Evolutionary conservation across 2,329 filamentous ascomycete species (phyloP).

Genomic region (Colletotrichum filicis): DNA sequence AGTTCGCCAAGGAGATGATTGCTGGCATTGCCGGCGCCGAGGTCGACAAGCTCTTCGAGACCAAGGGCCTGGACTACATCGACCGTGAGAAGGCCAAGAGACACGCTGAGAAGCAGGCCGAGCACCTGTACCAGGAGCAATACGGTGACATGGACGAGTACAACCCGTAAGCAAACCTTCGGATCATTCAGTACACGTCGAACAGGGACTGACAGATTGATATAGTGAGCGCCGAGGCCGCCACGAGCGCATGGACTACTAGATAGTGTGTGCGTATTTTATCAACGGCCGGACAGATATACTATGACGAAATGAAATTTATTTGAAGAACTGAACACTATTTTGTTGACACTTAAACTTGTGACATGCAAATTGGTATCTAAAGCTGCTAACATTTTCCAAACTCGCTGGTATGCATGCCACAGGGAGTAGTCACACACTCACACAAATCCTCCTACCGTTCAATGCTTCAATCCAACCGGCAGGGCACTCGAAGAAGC

Average conservation of each 20-base stretch:
- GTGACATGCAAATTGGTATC: conserved; percentile 16
- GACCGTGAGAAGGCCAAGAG: conserved; percentile 69
- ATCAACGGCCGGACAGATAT: conserved; percentile 2
- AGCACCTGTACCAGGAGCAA: conserved; percentile 71
- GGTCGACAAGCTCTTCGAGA: conserved; percentile 80
- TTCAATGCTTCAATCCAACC: background rate
- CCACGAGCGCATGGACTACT: conserved; percentile 29
- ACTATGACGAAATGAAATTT: conserved; percentile 23
- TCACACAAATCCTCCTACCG: no score
- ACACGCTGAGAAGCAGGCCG: conserved; percentile 67
- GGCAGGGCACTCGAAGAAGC: background rate
- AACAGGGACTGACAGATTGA: background rate
- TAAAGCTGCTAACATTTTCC: background rate
- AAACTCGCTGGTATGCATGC: no score
- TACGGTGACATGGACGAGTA: conserved; percentile 65
- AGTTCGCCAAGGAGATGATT: conserved; percentile 81
- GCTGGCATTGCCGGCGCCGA: conserved; percentile 79
- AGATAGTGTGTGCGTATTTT: background rate
- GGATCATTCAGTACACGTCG: background rate
- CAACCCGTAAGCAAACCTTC: conserved; percentile 60
- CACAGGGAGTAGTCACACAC: no score
- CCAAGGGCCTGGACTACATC: conserved; percentile 71
- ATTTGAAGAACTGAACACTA: background rate
- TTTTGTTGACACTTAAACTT: background rate
- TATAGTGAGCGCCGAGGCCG: conserved; percentile 22